phyloP scores from a whole-genome alignment of 192 early-diverging fungal genomes.

The Gorgonomyces haynaldii region DNA sequence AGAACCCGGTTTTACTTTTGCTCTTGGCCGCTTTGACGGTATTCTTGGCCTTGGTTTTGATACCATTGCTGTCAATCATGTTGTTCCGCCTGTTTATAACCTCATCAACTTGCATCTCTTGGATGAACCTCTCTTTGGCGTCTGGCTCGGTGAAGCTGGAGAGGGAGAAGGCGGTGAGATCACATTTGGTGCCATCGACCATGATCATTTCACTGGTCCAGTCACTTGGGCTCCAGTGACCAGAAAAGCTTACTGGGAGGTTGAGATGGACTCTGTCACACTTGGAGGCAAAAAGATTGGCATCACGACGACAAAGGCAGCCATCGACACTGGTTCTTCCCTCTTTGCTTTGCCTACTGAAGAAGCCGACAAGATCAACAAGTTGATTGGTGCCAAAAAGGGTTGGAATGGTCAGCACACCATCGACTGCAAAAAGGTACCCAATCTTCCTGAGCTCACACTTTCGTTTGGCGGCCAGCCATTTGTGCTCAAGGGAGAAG shows the following conservation, averaged over 20 bases:
- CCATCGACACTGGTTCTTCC: constrained; percentile 88
- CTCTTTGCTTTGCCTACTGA: constrained; percentile 66
- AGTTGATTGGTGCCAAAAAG: constrained; percentile 84
- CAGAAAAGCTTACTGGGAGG: constrained; percentile 97
- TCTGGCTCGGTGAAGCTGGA: constrained; percentile 71
- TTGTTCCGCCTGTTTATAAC: constrained; percentile 91
- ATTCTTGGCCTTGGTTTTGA: constrained; percentile 77
- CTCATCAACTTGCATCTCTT: constrained; percentile 66
- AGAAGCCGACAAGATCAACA: constrained; percentile 82
- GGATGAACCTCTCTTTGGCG: constrained; percentile 79
- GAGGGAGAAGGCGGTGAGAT: constrained; percentile 75
- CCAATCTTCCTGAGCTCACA: constrained; percentile 61
- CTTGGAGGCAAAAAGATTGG: constrained; percentile 65
- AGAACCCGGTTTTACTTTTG: constrained; percentile 93
- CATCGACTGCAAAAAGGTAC: constrained; percentile 63
- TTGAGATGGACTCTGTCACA: constrained; percentile 64
- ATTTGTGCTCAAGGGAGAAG: constrained; percentile 52
- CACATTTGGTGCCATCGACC: constrained; percentile 75
- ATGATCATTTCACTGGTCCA: constrained; percentile 48
- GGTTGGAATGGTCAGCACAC: constrained; percentile 81
- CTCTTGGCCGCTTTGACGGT: constrained; percentile 90
- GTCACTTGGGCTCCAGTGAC: constrained; percentile 65
- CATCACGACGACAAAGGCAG: constrained; percentile 47
- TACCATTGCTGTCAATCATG: constrained; percentile 71
- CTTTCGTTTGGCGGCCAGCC: constrained; percentile 65